Base-by-base conservation (phyloP, 164 flowering plant genomes). In the Annona squamosa region DNA sequence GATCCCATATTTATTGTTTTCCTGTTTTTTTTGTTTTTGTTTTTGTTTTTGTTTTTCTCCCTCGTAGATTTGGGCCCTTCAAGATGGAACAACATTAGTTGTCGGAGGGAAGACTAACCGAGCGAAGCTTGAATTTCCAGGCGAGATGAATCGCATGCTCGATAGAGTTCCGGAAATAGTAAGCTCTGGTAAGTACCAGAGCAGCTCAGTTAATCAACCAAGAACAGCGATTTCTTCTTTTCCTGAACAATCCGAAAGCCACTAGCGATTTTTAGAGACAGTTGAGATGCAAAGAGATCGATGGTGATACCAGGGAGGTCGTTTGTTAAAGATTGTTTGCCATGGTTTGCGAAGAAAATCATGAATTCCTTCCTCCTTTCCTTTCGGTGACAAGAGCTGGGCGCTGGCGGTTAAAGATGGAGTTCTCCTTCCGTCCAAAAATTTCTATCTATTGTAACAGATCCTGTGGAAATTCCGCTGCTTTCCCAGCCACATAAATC, bases 31-130 rank as follows among this genome's bases (percentile, higher is more conserved):
- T 47, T 46, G 41, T 16, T 16, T 47, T 10, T 69, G 67, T 16
- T 47, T n/a, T 45, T n/a, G 1, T 19, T 57, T 52, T 56, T 52
- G n/a, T 57, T 65, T 10, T 57, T 65, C 45, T n/a, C 5, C 13
- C 18, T 41, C 47, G 46, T 80, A 95, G 99, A 77, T 95, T 52
- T 95, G 99, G 99, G 99, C 97, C 10, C 77, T 93, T 71, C 98
- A 95, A 88, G 97, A 93, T 77, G 99, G 99, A 77, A 93, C 97
- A 16, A 76, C 87, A 37, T 88, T 93, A 70, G 82, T 89, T 7
- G 68, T 93, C 45, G 99, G 99, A 61, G 99, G 98, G 74, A 95
- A 87, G 84, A 88, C 96, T 5, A 95, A 95, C 72, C 82, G 97
- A 66, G 94, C 96, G 18, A 93, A 91, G 82, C 83, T 72, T 65